Evolutionary conservation across 371 early-diverging fungal genomes (phyloP).

Genomic region (Funneliformis caledonium): DNA sequence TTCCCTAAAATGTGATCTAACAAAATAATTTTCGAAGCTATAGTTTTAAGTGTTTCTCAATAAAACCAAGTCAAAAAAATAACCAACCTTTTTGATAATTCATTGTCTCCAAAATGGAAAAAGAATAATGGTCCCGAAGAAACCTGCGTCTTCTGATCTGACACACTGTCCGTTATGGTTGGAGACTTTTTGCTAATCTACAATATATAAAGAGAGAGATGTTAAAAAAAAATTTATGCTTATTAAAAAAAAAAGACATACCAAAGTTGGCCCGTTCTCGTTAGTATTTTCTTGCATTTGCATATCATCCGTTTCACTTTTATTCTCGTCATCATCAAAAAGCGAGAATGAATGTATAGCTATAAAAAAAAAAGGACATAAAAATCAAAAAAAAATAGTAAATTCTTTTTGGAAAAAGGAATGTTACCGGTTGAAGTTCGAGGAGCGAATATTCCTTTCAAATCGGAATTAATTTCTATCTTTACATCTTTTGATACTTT

Average conservation of each 20-base stretch:
- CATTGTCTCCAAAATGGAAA: slow-evolving; percentile 37
- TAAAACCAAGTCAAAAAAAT: not conserved
- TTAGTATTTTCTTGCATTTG: not conserved
- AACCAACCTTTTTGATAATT: slow-evolving; percentile 22
- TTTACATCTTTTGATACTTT: slow-evolving; percentile 37
- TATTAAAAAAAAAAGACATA: not conserved
- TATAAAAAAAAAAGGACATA: not conserved
- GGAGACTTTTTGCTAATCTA: not conserved
- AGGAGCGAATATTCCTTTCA: slow-evolving; percentile 33
- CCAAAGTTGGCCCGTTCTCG: not conserved
- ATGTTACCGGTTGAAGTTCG: not conserved
- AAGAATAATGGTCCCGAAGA: slow-evolving; percentile 35
- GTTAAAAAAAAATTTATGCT: not conserved
- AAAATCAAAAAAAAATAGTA: not conserved
- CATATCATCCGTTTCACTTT: not conserved
- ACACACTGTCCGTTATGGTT: not conserved
- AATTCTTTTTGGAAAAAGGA: not conserved
- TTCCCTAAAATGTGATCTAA: slow-evolving; percentile 35
- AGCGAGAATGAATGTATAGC: slow-evolving; percentile 13
- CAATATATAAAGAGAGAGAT: not conserved
- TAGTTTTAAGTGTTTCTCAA: not conserved
- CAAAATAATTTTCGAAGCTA: not conserved
- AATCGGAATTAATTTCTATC: slow-evolving; percentile 37
- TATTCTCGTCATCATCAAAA: not conserved
- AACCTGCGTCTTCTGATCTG: not conserved